Evolutionary conservation across 2,329 filamentous ascomycete genomes (phyloP), one percentile per base, ranked within the genome.

Genomic region (Aspergillus luchuensis): DNA sequence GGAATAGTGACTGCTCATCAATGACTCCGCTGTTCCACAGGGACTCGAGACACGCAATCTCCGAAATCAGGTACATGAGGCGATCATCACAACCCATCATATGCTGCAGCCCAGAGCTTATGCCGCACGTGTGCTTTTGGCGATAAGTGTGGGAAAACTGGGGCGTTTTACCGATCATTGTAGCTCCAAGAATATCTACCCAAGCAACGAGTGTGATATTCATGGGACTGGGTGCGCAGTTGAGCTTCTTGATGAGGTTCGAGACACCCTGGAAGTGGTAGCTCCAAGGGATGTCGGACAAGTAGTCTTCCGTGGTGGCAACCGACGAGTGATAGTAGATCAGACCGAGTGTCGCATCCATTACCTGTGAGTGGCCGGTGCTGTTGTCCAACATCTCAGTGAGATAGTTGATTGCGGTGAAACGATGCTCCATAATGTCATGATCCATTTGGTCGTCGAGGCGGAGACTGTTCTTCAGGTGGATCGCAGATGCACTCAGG

Each of bases 51-150:
- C 95, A 98, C 54, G 94, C 91, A 69, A 97, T 97, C 79, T 99
- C 95, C 1, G 92, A 96, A 73, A 99, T 96, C 69, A 98, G 83
- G 76, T 97, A 98, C 92, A 99, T 97, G 79, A 98, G 89, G 23
- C 88, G 87, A 77, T 99, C 95, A 63, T 98, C 93, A 76, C 95
- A 98, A 67, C 95, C 95, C 93, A 98, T 98, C 54, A 98, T 84
- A 79, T 96, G 91, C 54, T 88, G 88, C 23, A 99, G 85, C 8
- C 95, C 95, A 5, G 91, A 91, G 2, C 80, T 77, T 5, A 82
- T 78, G 21, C 81, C 79, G 43, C 74, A 79, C 52, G 96, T 85
- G 75, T 97, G 91, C 82, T 97, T 96, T 74, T 94, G 89, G 50
- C 95, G 89, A 79, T 98, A 98, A 8, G 90, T 91, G 79, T 97